Evolutionary conservation across 768 basidiomycete species (phyloP), one percentile per base, ranked within the genome.

Genomic region (Dentipellis sp.): DNA sequence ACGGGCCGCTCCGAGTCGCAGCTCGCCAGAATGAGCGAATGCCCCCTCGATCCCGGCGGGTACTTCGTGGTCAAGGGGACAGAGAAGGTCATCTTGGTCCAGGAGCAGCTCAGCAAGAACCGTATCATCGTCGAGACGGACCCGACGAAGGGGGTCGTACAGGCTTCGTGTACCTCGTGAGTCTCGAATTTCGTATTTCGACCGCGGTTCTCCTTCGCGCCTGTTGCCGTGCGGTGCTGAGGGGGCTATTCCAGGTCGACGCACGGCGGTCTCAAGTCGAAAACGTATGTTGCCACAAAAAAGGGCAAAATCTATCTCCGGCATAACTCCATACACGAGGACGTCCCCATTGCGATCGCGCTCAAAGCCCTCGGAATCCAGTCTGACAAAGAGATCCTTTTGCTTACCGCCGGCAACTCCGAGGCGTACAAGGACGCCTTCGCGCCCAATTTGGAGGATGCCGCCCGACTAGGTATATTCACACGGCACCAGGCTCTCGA

Each of bases 11-110:
- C 73, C 22, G 88, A 91, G 54, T 78, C 81, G 12, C 83, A 94
- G 62, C 77, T 98, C 21, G 97, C 97, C n/a, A 77, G 82, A 39
- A 94, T 97, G 92, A 84, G 81, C 10, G 97, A 99, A 71, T 99
- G 97, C 69, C 97, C 97, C 3, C 77, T 98, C 57, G 97, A 99
- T 73, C 95, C 97, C 10, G 97, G 97, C n/a, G 97, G 97, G 3
- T 98, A 98, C 68, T 99, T 99, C 69, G 88, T 99, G 57, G 97
- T 99, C 52, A 97, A 94, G 71, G 95, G 95, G 38, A 99, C 95
- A 45, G 95, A 99, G 72, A 99, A 98, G 73, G 97, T 99, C 64
- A 99, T 99, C 62, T 76, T 99, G 59, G 95, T 99, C 7, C 97
- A 99, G 69, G 97, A 98, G 68, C 97, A 99, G 72, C 72, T 98